These are phyloP conservation scores for Curvularia verruculosa DNA, from an alignment of 2,329 filamentous ascomycete species.

Conservation along the genomic window DNA sequence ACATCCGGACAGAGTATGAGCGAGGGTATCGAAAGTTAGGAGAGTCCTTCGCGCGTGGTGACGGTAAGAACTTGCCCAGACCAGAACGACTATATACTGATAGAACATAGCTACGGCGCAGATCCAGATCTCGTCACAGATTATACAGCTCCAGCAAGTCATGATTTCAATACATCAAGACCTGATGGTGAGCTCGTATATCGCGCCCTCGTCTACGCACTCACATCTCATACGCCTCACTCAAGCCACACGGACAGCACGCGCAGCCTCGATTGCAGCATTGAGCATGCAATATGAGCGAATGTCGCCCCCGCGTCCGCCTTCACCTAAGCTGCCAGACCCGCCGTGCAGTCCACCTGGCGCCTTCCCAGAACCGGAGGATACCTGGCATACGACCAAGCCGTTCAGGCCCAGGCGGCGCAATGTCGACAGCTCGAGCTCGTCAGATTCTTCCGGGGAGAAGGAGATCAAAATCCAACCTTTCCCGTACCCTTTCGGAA, in stretches of 20 bases:
- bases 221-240: conserved; percentile 38
- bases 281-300: conserved; percentile 39
- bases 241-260: conserved; percentile 35
- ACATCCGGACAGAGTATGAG: conserved; percentile 39
- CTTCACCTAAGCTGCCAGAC: conserved; percentile 11
- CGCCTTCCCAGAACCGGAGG: conserved; percentile 21
- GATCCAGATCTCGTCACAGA: conserved; percentile 41
- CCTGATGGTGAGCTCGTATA: conserved; percentile 30
- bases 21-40: conserved; percentile 38
- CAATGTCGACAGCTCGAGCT: conserved; percentile 12
- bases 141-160: conserved; percentile 41
- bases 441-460: conserved; percentile 13
- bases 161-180: conserved; percentile 41
- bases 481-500: not conserved
- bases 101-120: conserved; percentile 31
- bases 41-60: conserved; percentile 40
- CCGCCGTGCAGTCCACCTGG: conserved; percentile 23
- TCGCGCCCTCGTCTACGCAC: conserved; percentile 30
- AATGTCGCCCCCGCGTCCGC: conserved; percentile 17
- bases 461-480: conserved; percentile 7
- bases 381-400: conserved; percentile 11
- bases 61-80: conserved; percentile 27
- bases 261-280: conserved; percentile 36
- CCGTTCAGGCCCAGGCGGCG: conserved; percentile 14
- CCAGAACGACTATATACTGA: conserved; percentile 7